phyloP scores from a whole-genome alignment of 1,284 basidiomycete species.

The Afroboletus lepidellus region DNA sequence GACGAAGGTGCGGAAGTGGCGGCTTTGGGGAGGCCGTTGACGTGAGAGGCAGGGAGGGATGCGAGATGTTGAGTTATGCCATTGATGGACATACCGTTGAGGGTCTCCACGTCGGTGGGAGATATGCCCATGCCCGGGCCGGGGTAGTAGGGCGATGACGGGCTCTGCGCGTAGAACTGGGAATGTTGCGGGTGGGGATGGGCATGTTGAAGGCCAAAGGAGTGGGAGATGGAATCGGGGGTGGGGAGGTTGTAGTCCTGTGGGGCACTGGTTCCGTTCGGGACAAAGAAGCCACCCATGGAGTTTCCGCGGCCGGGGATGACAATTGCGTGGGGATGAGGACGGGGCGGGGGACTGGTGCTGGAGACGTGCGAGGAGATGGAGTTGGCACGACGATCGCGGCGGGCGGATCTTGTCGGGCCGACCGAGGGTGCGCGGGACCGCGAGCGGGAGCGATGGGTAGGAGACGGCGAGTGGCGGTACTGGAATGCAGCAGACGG shows the following conservation, averaged over 20 bases:
- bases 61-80: slow-evolving; percentile 23
- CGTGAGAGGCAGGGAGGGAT: slow-evolving; percentile 18
- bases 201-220: slow-evolving; percentile 25
- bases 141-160: slow-evolving; percentile 29
- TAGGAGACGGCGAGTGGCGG: slow-evolving; percentile 35
- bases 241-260: slow-evolving; percentile 35
- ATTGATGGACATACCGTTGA: slow-evolving; percentile 18
- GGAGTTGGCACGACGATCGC: slow-evolving; percentile 48
- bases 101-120: slow-evolving; percentile 34
- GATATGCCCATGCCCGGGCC: slow-evolving; percentile 32
- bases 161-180: slow-evolving; percentile 24
- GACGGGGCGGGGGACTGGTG: slow-evolving; percentile 44
- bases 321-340: slow-evolving; percentile 52
- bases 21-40: slow-evolving; percentile 12
- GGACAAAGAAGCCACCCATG: slow-evolving; percentile 36
- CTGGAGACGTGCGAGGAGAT: slow-evolving; percentile 50
- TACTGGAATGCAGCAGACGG: slow-evolving; percentile 32
- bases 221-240: slow-evolving; percentile 35
- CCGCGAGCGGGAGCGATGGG: slow-evolving; percentile 45
- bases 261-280: slow-evolving; percentile 22
- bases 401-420: slow-evolving; percentile 46
- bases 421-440: slow-evolving; percentile 46
- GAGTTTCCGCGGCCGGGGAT: slow-evolving; percentile 45
- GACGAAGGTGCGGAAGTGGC: slow-evolving; percentile 3
- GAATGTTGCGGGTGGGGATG: slow-evolving; percentile 14